Percentiles rank a stretch among this genome's conserved stretches.
Conservation (phyloP, 352 stramenopile genomes). For the Globisporangium yorkense region DNA sequence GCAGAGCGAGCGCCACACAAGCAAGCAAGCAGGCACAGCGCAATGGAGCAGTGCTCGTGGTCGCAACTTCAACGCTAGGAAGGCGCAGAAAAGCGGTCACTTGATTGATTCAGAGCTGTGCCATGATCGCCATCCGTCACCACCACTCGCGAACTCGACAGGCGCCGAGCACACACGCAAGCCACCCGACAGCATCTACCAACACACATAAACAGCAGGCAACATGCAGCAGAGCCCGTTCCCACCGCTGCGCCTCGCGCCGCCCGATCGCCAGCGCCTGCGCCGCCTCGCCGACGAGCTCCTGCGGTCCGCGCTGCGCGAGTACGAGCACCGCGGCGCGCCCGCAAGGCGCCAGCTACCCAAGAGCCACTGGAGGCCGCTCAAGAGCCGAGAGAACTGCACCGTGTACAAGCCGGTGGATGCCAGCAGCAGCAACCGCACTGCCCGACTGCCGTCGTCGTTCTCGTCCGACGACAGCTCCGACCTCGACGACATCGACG, state of each 20-base stretch:
- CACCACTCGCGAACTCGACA: too few species aligned
- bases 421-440: neutral
- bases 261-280: conserved; percentile 12
- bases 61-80: too few species aligned
- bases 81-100: too few species aligned
- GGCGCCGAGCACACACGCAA: too few species aligned
- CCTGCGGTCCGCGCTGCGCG: conserved; percentile 18
- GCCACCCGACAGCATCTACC: too few species aligned
- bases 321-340: conserved; percentile 18
- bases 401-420: conserved; percentile 11
- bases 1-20: too few species aligned
- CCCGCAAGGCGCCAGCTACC: conserved; percentile 6
- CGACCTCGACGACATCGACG: neutral
- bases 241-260: conserved; percentile 14
- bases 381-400: conserved; percentile 14
- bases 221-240: conserved; percentile 14
- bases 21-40: too few species aligned
- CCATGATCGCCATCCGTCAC: too few species aligned
- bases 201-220: too few species aligned
- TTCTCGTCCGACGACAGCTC: conserved; percentile 1
- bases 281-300: conserved; percentile 19
- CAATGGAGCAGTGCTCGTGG: too few species aligned
- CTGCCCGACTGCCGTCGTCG: neutral
- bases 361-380: conserved; percentile 11
- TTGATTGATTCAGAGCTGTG: too few species aligned